These are phyloP conservation scores for Xerocomellus dryophilus DNA, from an alignment of 768 basidiomycete species.

Conservation along the genomic window DNA sequence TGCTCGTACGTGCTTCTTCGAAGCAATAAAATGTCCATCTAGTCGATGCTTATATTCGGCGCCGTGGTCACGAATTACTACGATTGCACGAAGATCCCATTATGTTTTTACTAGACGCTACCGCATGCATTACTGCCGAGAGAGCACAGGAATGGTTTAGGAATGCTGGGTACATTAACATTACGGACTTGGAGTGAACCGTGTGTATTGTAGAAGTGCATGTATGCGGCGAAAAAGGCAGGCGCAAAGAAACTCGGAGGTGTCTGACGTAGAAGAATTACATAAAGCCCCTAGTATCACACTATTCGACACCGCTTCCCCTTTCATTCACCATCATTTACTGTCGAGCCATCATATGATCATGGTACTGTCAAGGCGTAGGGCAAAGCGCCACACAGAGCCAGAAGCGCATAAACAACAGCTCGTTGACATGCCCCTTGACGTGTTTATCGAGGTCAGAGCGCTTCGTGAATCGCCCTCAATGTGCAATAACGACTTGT, in stretches of 20 bases:
- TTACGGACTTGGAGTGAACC: no score
- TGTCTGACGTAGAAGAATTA: no score
- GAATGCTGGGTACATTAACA: no score
- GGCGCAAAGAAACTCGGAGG: no score
- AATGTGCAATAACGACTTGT: neutral
- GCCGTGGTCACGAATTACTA: no score
- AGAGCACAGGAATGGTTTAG: no score
- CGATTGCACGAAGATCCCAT: no score
- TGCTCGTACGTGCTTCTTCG: neutral
- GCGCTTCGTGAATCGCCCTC: neutral
- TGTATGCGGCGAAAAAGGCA: no score
- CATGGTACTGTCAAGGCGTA: slow-evolving; percentile 1
- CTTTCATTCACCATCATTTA: neutral
- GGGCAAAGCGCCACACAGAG: neutral
- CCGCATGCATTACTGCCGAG: no score
- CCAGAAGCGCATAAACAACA: neutral
- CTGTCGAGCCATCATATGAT: neutral
- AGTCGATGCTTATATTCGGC: neutral
- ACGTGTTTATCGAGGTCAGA: slow-evolving; percentile 14
- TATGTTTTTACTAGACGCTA: no score
- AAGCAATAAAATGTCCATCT: neutral
- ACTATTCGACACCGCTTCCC: neutral
- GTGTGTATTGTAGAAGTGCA: no score
- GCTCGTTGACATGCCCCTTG: slow-evolving; percentile 12
- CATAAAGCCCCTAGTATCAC: no score